Conservation (phyloP, 2,329 filamentous ascomycete genomes). For the Phyllosticta capitalensis region DNA sequence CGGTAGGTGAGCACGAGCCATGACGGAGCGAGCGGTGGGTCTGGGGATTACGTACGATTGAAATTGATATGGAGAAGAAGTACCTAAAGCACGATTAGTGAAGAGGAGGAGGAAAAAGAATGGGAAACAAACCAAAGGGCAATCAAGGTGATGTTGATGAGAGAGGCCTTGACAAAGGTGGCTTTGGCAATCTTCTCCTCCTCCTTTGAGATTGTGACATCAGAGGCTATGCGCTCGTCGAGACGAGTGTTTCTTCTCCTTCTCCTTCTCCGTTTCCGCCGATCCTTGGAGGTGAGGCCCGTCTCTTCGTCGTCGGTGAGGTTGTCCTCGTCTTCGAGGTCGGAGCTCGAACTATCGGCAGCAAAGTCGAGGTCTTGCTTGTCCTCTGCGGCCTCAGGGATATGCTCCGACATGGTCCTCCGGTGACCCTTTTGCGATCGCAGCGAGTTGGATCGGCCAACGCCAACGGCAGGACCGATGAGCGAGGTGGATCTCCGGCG, state of each 20-base stretch:
- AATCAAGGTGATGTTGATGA: constrained; percentile 74
- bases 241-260: constrained; percentile 60
- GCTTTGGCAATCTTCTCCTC: constrained; percentile 70
- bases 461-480: background rate
- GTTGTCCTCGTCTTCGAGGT: constrained; percentile 61
- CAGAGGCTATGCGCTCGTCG: constrained; percentile 51
- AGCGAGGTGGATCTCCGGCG: constrained; percentile 10
- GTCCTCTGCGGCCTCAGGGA: constrained; percentile 8
- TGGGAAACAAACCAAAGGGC: constrained; percentile 56
- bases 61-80: constrained; percentile 86
- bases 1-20: background rate
- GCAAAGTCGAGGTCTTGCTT: constrained; percentile 3
- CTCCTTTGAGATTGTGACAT: constrained; percentile 51
- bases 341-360: constrained; percentile 32
- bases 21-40: constrained; percentile 11
- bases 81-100: constrained; percentile 34
- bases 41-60: constrained; percentile 53
- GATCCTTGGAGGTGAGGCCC: constrained; percentile 67
- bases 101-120: background rate
- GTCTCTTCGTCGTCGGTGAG: constrained; percentile 79
- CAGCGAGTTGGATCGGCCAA: constrained; percentile 10
- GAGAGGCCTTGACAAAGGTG: constrained; percentile 57
- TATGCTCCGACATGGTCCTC: constrained; percentile 7
- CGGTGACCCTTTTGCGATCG: constrained; percentile 6
- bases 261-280: constrained; percentile 56